Conservation (phyloP, 2,329 filamentous ascomycete species). For the Hypoxylon sp. region DNA sequence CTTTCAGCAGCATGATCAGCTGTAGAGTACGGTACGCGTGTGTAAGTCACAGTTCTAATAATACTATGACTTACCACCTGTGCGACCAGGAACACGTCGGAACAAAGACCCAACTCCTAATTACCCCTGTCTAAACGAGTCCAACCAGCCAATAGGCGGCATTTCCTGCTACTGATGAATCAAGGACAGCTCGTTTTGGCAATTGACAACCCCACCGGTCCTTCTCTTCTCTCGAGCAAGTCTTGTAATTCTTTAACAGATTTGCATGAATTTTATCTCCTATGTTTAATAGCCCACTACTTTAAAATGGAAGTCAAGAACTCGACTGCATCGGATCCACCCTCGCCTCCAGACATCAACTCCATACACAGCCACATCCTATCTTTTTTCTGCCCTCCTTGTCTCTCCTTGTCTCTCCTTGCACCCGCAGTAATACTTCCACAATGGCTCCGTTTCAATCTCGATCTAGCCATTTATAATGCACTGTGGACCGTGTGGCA, state of each 20-base stretch:
- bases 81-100: constrained; percentile 7
- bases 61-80: constrained; percentile 6
- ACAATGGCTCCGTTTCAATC: constrained; percentile 22
- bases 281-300: constrained; percentile 20
- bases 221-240: constrained; percentile 2
- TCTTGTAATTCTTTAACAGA: constrained; percentile 13
- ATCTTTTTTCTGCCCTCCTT: constrained; percentile 2
- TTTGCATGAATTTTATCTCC: not conserved
- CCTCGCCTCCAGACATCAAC: constrained; percentile 19
- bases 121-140: constrained; percentile 17
- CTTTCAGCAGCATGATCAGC: no score
- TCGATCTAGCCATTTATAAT: constrained; percentile 27
- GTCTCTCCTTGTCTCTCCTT: not conserved
- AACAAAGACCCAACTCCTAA: constrained; percentile 10
- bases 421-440: no score
- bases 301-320: constrained; percentile 14
- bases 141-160: constrained; percentile 20
- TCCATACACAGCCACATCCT: constrained; percentile 34
- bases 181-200: constrained; percentile 31
- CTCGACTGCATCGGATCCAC: constrained; percentile 23
- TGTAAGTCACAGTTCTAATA: constrained; percentile 7
- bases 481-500: constrained; percentile 26
- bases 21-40: not conserved
- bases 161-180: constrained; percentile 27
- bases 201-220: constrained; percentile 21